Conservation (phyloP, 768 basidiomycete genomes). For the Rossbeevera mucosa region DNA sequence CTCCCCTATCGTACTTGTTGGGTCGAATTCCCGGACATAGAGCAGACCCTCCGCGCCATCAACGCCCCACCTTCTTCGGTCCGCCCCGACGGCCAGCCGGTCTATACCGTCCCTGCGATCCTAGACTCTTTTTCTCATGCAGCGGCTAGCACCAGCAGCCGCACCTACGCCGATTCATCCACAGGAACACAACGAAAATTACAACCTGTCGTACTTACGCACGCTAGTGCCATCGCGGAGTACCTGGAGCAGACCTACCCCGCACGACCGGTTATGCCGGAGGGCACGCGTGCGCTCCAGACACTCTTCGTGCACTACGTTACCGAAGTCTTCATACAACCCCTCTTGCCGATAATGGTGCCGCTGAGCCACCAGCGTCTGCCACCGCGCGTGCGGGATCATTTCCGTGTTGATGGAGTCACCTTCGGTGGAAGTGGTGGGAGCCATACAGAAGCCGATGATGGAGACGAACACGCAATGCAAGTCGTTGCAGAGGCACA, state of each 20-base stretch:
- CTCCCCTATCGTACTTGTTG: constrained; percentile 65
- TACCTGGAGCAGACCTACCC: constrained; percentile 69
- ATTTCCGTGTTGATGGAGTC: constrained; percentile 34
- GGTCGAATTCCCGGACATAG: constrained; percentile 69
- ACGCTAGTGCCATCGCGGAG: constrained; percentile 60
- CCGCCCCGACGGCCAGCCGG: constrained; percentile 52
- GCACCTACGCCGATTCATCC: not conserved
- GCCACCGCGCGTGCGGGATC: constrained; percentile 49
- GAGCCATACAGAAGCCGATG: not conserved
- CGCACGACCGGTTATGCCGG: constrained; percentile 65
- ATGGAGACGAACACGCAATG: not conserved
- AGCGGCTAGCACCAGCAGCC: not conserved
- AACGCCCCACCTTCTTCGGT: constrained; percentile 54
- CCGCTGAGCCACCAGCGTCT: constrained; percentile 62
- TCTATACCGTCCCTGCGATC: constrained; percentile 69
- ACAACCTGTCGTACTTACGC: constrained; percentile 51
- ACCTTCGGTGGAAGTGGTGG: not conserved
- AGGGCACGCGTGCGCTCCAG: constrained; percentile 65
- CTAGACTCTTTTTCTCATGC: constrained; percentile 42
- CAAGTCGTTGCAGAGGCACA: not conserved
- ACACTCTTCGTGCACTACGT: constrained; percentile 67
- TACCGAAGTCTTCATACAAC: constrained; percentile 60
- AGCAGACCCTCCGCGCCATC: constrained; percentile 52
- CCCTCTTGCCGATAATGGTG: constrained; percentile 65
- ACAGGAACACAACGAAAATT: constrained; percentile 14